Evolutionary conservation across 2,329 filamentous ascomycete species (phyloP).

Genomic region (Sporothrix humicola): DNA sequence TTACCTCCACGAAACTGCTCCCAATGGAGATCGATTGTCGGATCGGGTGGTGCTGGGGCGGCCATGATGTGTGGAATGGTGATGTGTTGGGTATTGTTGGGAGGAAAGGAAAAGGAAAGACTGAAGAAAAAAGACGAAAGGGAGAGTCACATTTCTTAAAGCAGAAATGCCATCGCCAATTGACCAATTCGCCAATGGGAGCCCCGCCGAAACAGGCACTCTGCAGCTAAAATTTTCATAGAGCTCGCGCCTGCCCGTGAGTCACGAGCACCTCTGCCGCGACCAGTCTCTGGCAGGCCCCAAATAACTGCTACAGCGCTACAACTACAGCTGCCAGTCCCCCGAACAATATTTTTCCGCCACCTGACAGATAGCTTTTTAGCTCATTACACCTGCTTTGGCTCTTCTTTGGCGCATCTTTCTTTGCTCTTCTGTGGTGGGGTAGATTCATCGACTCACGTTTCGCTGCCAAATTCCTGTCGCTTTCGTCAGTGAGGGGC

Average conservation of each 20-base stretch:
- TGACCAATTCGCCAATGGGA: neutral
- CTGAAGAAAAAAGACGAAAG: neutral
- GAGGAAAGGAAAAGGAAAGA: neutral
- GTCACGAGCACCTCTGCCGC: conserved; percentile 19
- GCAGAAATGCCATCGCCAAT: neutral
- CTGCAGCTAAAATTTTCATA: conserved; percentile 9
- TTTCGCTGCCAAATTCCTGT: neutral
- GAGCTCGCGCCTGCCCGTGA: neutral
- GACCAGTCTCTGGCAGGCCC: neutral
- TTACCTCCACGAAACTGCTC: conserved; percentile 35
- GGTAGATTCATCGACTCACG: neutral
- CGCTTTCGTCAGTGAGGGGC: conserved; percentile 22
- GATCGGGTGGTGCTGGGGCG: conserved; percentile 30
- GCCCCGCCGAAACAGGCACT: conserved; percentile 18
- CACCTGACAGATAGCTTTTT: conserved; percentile 14
- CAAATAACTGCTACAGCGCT: neutral
- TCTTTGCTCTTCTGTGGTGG: conserved; percentile 9
- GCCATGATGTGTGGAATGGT: conserved; percentile 24
- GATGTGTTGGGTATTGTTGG: neutral
- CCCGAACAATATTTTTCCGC: conserved; percentile 18
- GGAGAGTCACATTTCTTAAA: conserved; percentile 1
- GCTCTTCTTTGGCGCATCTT: neutral
- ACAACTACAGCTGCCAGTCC: neutral
- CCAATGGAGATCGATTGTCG: conserved; percentile 37
- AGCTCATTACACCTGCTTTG: neutral